Evolutionary conservation across 2,329 filamentous ascomycete genomes (phyloP), one percentile per base, ranked within the genome.

Genomic region (Aspergillus awamori): DNA sequence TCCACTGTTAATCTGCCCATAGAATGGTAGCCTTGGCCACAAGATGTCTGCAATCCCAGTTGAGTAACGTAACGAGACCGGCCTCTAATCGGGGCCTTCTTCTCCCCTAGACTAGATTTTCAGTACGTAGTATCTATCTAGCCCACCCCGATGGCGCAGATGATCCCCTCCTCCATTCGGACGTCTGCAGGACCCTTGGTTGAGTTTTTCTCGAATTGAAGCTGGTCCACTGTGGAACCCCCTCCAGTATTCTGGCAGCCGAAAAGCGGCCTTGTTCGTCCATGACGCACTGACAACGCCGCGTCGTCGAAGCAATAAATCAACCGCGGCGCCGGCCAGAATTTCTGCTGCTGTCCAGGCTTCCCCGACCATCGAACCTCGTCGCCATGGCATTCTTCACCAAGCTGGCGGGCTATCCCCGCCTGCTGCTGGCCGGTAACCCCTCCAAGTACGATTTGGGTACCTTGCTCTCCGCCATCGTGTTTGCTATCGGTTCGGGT

Each of bases 361-460:
- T 45, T 22, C 20, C 6, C 11, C 41, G 20, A 45, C 41, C 41
- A 45, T 48, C 52, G 59, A 48, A 54, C 53, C 58, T 11, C 52
- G 30, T 58, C 65, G 60, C 20, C 48, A 75, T 75, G 68, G 70
- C 67, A 64, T 58, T 74, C 54, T 59, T 70, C 45, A 60, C 70
- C 26, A 75, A 74, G 33, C 67, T 78, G 43, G 67, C 68, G 58
- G 71, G 68, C 55, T 79, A 74, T 53, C 74, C 72, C 59, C 67
- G 69, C 56, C 69, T 79, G 26, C 68, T 79, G 47, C 58, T 79
- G 60, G 75, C 76, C 38, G 75, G 69, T n/a, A 73, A 70, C 28
- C 76, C 77, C 24, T 74, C 77, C 13, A 70, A 65, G 52, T 43
- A 65, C 41, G 74, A 76, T 28, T 36, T 73, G 11, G 65, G 60